Percentiles rank a stretch among this genome's conserved stretches.
Conservation (phyloP, 73 alveolate genomes). For the Paramecium caudatum region DNA sequence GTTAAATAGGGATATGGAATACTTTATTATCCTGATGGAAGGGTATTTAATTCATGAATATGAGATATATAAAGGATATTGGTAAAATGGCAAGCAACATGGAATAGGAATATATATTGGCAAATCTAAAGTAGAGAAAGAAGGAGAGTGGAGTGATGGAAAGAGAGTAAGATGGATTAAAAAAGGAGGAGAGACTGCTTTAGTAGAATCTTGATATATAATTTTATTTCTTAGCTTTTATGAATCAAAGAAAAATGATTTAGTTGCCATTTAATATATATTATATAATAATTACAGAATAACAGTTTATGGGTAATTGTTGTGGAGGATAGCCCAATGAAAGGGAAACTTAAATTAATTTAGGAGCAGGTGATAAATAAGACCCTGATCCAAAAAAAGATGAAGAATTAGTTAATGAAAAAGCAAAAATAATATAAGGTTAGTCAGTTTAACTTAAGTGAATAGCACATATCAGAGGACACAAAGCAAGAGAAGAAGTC, state of each 20-base stretch:
- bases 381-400: slow-evolving; percentile 27
- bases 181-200: slow-evolving; percentile 5
- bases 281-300: slow-evolving; percentile 21
- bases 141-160: slow-evolving; percentile 83
- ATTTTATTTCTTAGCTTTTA: background rate
- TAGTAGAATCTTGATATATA: background rate
- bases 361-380: background rate
- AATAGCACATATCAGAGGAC: slow-evolving; percentile 47
- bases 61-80: slow-evolving; percentile 77
- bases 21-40: slow-evolving; percentile 88
- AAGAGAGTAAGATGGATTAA: slow-evolving; percentile 73
- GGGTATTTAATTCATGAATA: slow-evolving; percentile 76
- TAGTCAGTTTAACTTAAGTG: background rate
- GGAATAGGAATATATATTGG: slow-evolving; percentile 77
- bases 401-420: background rate
- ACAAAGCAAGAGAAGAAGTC: slow-evolving; percentile 1
- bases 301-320: slow-evolving; percentile 69
- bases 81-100: slow-evolving; percentile 79
- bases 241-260: background rate
- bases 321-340: slow-evolving; percentile 57
- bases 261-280: slow-evolving; percentile 12
- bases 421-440: slow-evolving; percentile 62
- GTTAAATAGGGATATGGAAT: slow-evolving; percentile 81
- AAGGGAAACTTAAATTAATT: background rate
- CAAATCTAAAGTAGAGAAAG: slow-evolving; percentile 71